phyloP scores from a whole-genome alignment of 768 basidiomycete species.

The Russula brevipes region DNA sequence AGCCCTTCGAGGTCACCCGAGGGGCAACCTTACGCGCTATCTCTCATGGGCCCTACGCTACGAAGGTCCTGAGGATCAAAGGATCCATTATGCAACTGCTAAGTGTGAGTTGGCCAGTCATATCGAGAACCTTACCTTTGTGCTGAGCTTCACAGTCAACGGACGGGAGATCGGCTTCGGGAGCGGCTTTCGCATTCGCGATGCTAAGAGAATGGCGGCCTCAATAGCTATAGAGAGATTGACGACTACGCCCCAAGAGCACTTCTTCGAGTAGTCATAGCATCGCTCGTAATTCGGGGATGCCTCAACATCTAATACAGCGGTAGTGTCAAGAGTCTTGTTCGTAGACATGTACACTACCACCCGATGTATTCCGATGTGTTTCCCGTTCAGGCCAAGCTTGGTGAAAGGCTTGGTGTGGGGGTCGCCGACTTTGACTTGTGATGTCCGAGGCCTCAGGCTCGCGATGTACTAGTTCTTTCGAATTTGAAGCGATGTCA shows the following conservation, averaged over 20 bases:
- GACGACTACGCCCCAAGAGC: too few species aligned
- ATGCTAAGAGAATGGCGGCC: background rate
- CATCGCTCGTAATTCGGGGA: background rate
- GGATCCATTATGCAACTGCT: background rate
- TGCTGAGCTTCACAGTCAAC: background rate
- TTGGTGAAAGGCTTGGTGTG: background rate
- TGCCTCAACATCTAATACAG: background rate
- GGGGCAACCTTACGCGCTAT: background rate
- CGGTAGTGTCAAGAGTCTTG: background rate
- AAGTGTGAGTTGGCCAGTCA: slow-evolving; percentile 2
- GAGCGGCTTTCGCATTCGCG: background rate
- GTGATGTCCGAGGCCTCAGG: background rate
- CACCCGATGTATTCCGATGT: background rate
- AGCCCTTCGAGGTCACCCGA: slow-evolving; percentile 3
- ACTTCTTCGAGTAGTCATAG: background rate
- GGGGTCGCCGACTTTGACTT: background rate
- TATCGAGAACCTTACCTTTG: background rate
- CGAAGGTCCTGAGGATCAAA: background rate
- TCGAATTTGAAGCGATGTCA: too few species aligned
- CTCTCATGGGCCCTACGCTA: background rate
- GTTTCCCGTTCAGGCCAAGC: background rate
- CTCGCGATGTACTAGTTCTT: background rate
- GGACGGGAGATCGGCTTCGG: background rate
- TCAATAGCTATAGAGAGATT: background rate
- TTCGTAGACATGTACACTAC: background rate